These are phyloP conservation scores for Ganoderma sinense DNA, from an alignment of 1,284 basidiomycete genomes.

Conservation along the genomic window DNA sequence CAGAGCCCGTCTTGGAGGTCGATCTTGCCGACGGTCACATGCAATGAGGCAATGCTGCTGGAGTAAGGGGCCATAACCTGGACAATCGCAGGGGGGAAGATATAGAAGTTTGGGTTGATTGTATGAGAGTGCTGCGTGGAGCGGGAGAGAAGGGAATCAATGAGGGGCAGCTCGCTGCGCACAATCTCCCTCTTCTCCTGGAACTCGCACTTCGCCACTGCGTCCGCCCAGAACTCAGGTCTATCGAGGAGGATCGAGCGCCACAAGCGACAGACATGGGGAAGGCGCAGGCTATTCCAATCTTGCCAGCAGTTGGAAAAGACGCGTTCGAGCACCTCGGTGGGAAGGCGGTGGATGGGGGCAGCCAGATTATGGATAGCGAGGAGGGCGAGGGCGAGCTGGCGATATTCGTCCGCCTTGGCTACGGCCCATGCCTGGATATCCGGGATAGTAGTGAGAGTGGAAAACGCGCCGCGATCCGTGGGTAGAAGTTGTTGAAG, in stretches of 20 bases:
- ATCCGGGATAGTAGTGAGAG: not conserved
- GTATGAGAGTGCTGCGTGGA: not conserved
- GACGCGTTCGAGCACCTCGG: not conserved
- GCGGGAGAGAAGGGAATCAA: not conserved
- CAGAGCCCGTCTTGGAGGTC: not conserved
- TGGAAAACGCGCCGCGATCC: not conserved
- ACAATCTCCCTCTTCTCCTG: not conserved
- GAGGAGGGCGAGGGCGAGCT: not conserved
- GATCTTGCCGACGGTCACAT: not conserved
- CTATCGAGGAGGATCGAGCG: not conserved
- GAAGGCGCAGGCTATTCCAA: not conserved
- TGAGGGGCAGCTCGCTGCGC: not conserved
- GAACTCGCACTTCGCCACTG: not conserved
- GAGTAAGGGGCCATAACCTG: not conserved
- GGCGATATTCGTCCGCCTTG: constrained; percentile 5
- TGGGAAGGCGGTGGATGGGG: constrained; percentile 5
- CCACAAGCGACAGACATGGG: constrained; percentile 5
- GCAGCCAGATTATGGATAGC: constrained; percentile 1
- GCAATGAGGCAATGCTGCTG: not conserved
- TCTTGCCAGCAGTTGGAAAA: not conserved
- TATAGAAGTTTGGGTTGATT: not conserved
- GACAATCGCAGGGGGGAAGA: not conserved
- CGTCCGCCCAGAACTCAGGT: constrained; percentile 1
- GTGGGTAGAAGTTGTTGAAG: not conserved
- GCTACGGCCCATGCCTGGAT: constrained; percentile 1